Evolutionary conservation across 352 stramenopile genomes (phyloP), one percentile per base, ranked within the genome.

Genomic region (Phytopythium sindhum): DNA sequence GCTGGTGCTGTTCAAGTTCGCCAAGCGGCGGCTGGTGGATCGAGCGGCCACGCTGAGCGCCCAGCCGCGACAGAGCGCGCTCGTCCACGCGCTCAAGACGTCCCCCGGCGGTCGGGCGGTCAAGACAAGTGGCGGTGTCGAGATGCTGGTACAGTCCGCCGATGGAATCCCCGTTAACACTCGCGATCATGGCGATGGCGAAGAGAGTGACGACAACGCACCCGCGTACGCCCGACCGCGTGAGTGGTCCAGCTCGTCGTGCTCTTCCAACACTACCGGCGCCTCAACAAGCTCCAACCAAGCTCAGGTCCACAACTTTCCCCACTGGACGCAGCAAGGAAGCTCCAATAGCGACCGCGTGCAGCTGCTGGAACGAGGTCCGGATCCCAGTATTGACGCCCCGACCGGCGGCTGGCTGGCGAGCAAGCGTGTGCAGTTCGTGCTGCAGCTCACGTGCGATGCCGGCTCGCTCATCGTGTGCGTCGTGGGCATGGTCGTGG

Each of bases 391-490:
- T 9, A 35, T 31, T 7, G 50, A 35, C 19, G 28, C 33, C 2
- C 8, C 21, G 8, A 7, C 0, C 33, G 31, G 10, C 52, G 11
- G 33, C 4, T 44, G 52, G 44, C 63, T 70, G 35, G 73, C 69
- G 0, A 78, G 71, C 29, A 69, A 76, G 31, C 74, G 63, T 11
- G 63, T 69, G 28, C 58, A 84, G 12, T 72, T 89, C 29, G 48
- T 74, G 4, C 67, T 81, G 23, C 81, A 66, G 4, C 37, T 88
- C 11, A n/a, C 88, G 1, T 83, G 79, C 58, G 77, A 93, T 33
- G 52, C 82, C 12, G 82, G 79, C 10, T 80, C 88, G 1, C 72
- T 98, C 29, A 75, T 93, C 55, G 89, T 97, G 29, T 93, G 88
- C 39, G 53, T 91, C 1, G 39, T 96, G 12, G 78, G 83, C 57